Percentiles rank a stretch among this genome's conserved stretches.
Conservation (phyloP, 805 yeast genomes). For the Starmera amethionina region DNA sequence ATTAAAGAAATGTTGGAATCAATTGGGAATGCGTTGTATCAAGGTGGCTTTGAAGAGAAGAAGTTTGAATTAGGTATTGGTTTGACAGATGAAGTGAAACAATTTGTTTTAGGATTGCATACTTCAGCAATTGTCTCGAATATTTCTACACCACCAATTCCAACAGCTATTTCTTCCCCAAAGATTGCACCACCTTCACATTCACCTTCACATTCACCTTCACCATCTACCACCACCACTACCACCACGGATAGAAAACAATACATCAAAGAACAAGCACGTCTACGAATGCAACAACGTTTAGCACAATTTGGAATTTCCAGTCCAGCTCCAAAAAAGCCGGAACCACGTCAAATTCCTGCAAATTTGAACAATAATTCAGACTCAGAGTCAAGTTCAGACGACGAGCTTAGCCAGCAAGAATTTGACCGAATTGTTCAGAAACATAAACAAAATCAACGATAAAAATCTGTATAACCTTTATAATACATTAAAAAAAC, state of each 20-base stretch:
- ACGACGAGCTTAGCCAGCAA: slow-evolving; percentile 14
- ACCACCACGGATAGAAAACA: slow-evolving; percentile 64
- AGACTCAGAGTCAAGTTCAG: slow-evolving; percentile 11
- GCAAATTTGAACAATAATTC: slow-evolving; percentile 3
- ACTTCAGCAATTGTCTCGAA: slow-evolving; percentile 5
- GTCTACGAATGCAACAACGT: slow-evolving; percentile 72
- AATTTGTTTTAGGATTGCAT: slow-evolving; percentile 10
- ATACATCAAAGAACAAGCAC: slow-evolving; percentile 70
- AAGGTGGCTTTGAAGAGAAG: slow-evolving; percentile 18
- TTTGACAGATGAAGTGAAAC: slow-evolving; percentile 40
- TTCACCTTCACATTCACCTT: neutral
- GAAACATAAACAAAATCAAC: slow-evolving; percentile 8
- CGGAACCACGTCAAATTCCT: slow-evolving; percentile 20
- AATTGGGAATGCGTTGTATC: slow-evolving; percentile 10
- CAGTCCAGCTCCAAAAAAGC: slow-evolving; percentile 22
- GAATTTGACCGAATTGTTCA: slow-evolving; percentile 24
- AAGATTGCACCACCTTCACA: slow-evolving; percentile 1
- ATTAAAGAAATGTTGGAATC: slow-evolving; percentile 46
- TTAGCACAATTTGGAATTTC: slow-evolving; percentile 48
- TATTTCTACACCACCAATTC: slow-evolving; percentile 1
- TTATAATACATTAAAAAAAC: too few species aligned
- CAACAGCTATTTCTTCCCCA: slow-evolving; percentile 1
- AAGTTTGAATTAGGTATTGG: slow-evolving; percentile 84
- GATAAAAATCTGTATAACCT: neutral
- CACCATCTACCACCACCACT: slow-evolving; percentile 15